phyloP scores from a whole-genome alignment of 352 stramenopile species.

The Globisporangium megalacanthum region DNA sequence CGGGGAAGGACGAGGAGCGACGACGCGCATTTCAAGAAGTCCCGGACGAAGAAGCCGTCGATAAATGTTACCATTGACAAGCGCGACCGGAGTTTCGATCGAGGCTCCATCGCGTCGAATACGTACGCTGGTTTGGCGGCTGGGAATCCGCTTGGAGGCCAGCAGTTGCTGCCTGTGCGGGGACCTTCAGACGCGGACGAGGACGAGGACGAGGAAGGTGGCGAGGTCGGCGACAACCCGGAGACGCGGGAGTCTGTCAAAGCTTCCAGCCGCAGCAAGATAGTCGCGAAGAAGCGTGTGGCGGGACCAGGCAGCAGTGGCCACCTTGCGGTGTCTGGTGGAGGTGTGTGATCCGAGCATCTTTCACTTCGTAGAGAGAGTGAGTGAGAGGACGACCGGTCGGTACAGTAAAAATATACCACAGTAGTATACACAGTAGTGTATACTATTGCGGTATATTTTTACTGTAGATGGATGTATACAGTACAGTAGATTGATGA shows the following conservation, averaged over 20 bases:
- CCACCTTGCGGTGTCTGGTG: neutral
- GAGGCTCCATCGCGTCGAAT: constrained; percentile 15
- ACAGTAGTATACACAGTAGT: too few relatives aligned
- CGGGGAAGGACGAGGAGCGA: neutral
- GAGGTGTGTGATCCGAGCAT: neutral
- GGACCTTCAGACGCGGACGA: constrained; percentile 10
- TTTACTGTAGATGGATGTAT: too few relatives aligned
- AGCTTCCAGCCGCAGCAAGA: constrained; percentile 45
- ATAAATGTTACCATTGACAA: constrained; percentile 8
- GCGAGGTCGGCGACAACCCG: constrained; percentile 30
- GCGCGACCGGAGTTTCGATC: constrained; percentile 31
- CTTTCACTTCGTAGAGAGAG: too few relatives aligned
- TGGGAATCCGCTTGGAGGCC: neutral
- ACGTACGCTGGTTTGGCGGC: constrained; percentile 5
- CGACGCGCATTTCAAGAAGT: neutral
- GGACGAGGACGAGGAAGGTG: constrained; percentile 31
- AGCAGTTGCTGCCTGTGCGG: neutral
- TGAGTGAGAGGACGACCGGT: too few relatives aligned
- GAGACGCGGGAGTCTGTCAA: constrained; percentile 68
- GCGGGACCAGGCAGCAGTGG: neutral
- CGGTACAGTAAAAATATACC: too few relatives aligned
- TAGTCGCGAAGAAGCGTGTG: constrained; percentile 45
- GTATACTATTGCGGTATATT: too few relatives aligned
- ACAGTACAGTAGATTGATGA: too few relatives aligned
- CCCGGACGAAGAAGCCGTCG: constrained; percentile 1